These are phyloP conservation scores for Laetiporus sulphureus DNA, from an alignment of 1,284 basidiomycete genomes.

Conservation along the genomic window DNA sequence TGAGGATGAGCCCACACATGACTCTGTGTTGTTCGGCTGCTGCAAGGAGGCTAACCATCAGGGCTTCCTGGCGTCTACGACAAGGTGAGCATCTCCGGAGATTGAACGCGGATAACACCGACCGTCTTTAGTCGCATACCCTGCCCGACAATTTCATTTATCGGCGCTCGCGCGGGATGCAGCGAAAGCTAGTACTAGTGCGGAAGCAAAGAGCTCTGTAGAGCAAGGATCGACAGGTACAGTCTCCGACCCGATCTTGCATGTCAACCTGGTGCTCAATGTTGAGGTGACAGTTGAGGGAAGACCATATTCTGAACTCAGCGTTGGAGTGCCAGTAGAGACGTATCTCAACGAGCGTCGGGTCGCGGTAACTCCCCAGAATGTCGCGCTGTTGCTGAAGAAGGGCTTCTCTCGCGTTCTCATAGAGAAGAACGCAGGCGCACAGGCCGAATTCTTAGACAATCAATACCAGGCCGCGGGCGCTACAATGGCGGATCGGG, in stretches of 20 bases:
- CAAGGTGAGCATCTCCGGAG: neutral
- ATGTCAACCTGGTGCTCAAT: neutral
- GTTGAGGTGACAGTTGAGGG: conserved; percentile 29
- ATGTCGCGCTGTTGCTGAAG: conserved; percentile 66
- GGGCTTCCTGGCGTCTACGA: neutral
- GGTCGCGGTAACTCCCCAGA: conserved; percentile 75
- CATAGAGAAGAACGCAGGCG: conserved; percentile 67
- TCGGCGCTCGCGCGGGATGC: conserved; percentile 16
- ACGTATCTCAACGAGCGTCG: conserved; percentile 70
- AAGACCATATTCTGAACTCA: conserved; percentile 64
- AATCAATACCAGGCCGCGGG: conserved; percentile 75
- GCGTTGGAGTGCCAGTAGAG: conserved; percentile 74
- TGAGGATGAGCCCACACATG: conserved; percentile 5
- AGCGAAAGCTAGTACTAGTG: conserved; percentile 11
- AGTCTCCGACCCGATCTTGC: conserved; percentile 1
- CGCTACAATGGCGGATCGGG: conserved; percentile 60
- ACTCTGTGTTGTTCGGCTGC: neutral
- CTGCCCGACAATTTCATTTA: conserved; percentile 20
- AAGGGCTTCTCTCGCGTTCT: conserved; percentile 73
- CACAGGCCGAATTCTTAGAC: conserved; percentile 70
- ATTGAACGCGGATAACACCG: too few species aligned
- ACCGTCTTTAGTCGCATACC: conserved; percentile 16
- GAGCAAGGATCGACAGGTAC: conserved; percentile 19
- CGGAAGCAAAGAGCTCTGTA: conserved; percentile 10
- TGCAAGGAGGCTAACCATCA: conserved; percentile 2